A percentile compares a stretch with the other conserved stretches of the same genome.
These are phyloP conservation scores for Trichoderma erinaceum DNA, from an alignment of 495 filamentous ascomycete genomes.

Conservation along the genomic window DNA sequence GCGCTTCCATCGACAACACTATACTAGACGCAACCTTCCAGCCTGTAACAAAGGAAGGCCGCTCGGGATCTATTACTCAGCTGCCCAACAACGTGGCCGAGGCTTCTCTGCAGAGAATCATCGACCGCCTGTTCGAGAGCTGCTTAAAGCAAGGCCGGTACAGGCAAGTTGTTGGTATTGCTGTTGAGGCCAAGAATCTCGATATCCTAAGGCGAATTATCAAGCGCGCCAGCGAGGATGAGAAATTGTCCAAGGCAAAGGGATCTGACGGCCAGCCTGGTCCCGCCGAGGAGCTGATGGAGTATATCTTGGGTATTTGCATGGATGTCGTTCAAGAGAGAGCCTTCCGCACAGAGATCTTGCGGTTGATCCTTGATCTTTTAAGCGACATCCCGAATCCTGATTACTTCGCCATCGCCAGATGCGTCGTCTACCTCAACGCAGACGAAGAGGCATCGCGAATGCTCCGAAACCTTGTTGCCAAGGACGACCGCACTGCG, in stretches of 20 bases:
- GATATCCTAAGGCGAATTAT: slow-evolving; percentile 86
- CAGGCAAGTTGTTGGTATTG: slow-evolving; percentile 96
- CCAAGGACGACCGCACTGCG: slow-evolving; percentile 68
- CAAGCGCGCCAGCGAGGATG: slow-evolving; percentile 70
- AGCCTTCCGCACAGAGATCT: slow-evolving; percentile 68
- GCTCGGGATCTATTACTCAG: slow-evolving; percentile 40
- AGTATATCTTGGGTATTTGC: slow-evolving; percentile 91
- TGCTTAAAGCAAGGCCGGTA: slow-evolving; percentile 84
- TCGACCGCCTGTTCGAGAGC: slow-evolving; percentile 84
- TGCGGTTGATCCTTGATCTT: slow-evolving; percentile 80
- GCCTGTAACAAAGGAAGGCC: slow-evolving; percentile 50
- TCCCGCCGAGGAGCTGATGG: slow-evolving; percentile 86
- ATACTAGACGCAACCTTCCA: slow-evolving; percentile 50
- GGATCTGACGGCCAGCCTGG: slow-evolving; percentile 42
- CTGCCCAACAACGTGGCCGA: slow-evolving; percentile 47
- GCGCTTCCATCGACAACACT: slow-evolving; percentile 55
- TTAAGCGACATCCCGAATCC: slow-evolving; percentile 82
- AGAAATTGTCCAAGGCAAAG: slow-evolving; percentile 58
- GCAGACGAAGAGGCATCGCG: slow-evolving; percentile 87
- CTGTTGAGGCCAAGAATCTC: slow-evolving; percentile 89
- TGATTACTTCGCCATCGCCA: slow-evolving; percentile 96
- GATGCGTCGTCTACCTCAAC: slow-evolving; percentile 94
- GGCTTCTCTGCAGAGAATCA: slow-evolving; percentile 68
- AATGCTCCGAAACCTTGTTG: slow-evolving; percentile 73
- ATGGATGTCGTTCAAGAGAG: slow-evolving; percentile 98